Base-by-base conservation (phyloP, 768 basidiomycete species). In the Termitomyces bulborhizus region DNA sequence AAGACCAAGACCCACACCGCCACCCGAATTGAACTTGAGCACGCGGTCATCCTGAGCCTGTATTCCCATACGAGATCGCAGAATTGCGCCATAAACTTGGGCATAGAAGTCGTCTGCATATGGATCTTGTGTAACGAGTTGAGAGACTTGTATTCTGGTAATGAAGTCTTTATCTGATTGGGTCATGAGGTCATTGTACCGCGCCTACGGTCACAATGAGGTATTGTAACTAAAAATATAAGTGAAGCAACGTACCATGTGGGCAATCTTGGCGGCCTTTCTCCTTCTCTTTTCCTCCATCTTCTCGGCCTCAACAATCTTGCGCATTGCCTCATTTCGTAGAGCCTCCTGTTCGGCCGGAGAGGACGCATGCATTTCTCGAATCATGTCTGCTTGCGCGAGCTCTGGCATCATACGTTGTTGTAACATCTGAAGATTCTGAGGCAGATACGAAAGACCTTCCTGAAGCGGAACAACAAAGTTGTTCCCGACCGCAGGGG, bases 121-220 rank as follows among this genome's bases (percentile, higher is more conserved):
- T 0, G 97, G 97, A 71, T 99, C 97, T 65, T 91, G 87, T 6
- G 94, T 96, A 43, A 97, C 94, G 41, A 98, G 88, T 66, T 98
- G 97, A 1, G 96, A 98, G 34, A 99, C 92, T 69, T 99, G 97
- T 59, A 99, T 98, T 26, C 97, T 86, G 36, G 97, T 98, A 72
- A 99, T 98, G 67, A 98, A 99, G 66, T 98, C 97, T 73, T 98
- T 98, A 77, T 99, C 97, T 11, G 91, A 94, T 71, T 94, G 93
- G 3, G 93, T 93, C 93, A 96, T 96, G 37, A 95, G 78, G 68
- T 94, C 92, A 62, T 96, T 96, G 66, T 94, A 94, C 57, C 90
- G 85, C 57, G 93, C 83, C 93, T 93, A 51, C 54, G 54, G 60
- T 18, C 34, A 60, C 40, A 27, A 55, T 66, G 7, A 62, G 51